Base-by-base conservation (phyloP, 345 rosid genomes). In the Moricandia arvensis region DNA sequence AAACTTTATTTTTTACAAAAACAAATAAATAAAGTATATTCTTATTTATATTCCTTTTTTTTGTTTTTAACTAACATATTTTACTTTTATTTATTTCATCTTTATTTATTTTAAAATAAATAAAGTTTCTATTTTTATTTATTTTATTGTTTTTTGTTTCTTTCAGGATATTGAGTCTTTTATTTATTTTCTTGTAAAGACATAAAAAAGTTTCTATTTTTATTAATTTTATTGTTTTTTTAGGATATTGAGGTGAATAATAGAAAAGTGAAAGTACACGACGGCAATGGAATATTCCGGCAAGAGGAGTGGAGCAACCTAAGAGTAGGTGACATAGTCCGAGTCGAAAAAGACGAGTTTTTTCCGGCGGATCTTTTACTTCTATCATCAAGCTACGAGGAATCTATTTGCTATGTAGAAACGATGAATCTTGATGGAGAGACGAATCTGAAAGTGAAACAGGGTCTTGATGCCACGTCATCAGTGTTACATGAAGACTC, bases 401-500 rank as follows among this genome's bases (percentile, higher is more conserved):
- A 94, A 66, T 90, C 89, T 29, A 68, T 85, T 31, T 94, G 98
- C 77, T 94, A 94, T 63, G 98, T 94, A 13, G 98, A 91, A 84
- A 94, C 98, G 72, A 94, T 87, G 96, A 94, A 94, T 79, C 97
- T 94, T 15, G 98, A 94, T 59, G 98, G 98, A 8, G 98, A 94
- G 72, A 94, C 98, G n/a, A 94, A 94, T 80, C 83, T 94, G 80
- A 94, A 94, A 80, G 80, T 91, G 29, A 94, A 91, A 84, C 97
- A 94, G 81, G 95, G 90, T 60, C 75, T 89, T 45, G 97, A 91
- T 66, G 77, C 76, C 8, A 91, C 98, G 61, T 69, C 75, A 4
- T 83, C 91, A 11, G 15, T 69, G 69, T 81, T 91, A 57, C 71
- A 84, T 7, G 89, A 87, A 75, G 95, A 89, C 72, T 80, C 89